Evolutionary conservation across 1,284 basidiomycete species (phyloP).

Genomic region (Boletellus deceptivus): DNA sequence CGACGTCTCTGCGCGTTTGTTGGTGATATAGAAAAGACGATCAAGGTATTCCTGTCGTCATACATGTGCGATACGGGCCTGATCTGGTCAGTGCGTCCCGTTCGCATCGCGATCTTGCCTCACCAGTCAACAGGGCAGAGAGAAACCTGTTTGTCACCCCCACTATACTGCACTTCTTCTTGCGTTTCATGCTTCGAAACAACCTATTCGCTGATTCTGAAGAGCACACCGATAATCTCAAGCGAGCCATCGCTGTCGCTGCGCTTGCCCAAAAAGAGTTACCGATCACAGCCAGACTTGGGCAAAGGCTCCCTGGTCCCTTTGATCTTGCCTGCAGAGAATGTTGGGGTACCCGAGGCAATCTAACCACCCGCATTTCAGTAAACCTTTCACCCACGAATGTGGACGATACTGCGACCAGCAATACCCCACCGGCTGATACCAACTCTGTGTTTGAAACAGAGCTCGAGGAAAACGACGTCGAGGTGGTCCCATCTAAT

Average conservation of each 20-base stretch:
- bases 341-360: slow-evolving; percentile 34
- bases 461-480: slow-evolving; percentile 20
- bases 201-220: slow-evolving; percentile 35
- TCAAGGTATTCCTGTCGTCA: slow-evolving; percentile 51
- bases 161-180: slow-evolving; percentile 46
- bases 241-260: slow-evolving; percentile 36
- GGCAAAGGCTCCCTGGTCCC: slow-evolving; percentile 38
- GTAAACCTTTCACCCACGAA: not conserved
- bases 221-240: slow-evolving; percentile 23
- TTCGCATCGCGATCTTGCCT: not conserved
- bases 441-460: slow-evolving; percentile 21
- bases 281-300: slow-evolving; percentile 42
- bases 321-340: slow-evolving; percentile 40
- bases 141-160: slow-evolving; percentile 37
- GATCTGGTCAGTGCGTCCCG: slow-evolving; percentile 37
- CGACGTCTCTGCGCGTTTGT: slow-evolving; percentile 40
- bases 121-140: slow-evolving; percentile 25
- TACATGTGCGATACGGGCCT: slow-evolving; percentile 47
- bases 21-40: slow-evolving; percentile 42
- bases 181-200: slow-evolving; percentile 47
- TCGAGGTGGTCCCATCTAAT: slow-evolving; percentile 29
- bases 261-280: slow-evolving; percentile 43
- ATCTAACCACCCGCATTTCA: slow-evolving; percentile 20
- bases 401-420: not conserved
- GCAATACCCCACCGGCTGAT: not conserved